Evolutionary conservation across 495 filamentous ascomycete genomes (phyloP), one percentile per base, ranked within the genome.

Genomic region (Neurospora discreta): DNA sequence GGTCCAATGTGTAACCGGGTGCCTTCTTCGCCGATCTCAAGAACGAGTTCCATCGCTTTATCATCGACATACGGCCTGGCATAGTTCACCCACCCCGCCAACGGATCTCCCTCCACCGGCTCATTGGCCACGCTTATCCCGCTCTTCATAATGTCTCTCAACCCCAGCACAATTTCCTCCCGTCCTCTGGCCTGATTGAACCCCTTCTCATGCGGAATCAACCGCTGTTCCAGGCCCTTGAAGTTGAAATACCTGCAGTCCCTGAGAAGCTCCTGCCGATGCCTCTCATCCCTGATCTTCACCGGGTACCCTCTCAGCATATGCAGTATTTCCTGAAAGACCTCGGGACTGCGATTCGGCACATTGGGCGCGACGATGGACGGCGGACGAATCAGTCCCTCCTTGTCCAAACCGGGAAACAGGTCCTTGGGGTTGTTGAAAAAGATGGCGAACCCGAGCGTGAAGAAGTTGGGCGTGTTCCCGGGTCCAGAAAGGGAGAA

Each of bases 221-320:
- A 82, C 70, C 88, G 89, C 80, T 99, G 95, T 80, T 98, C 95
- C 0, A 97, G 79, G 0, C 93, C 93, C 74, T 93, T 93, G 69
- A 99, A 89, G 77, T 97, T 92, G 80, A 94, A 98, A 75, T 97
- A 99, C 44, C 91, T 90, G 78, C 92, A 96, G 79, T 99, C 95
- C 20, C 92, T 86, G 0, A 99, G 84, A 1, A 99, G 86, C 70
- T 91, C 88, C 9, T 86, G 86, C 15, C 95, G 91, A 77, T 99
- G 95, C 2, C 87, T 86, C 60, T 92, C 90, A 75, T 91, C 86
- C 46, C 89, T 86, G 74, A 99, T 93, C 26, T 88, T 82, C 1
- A 98, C 79, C 0, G 92, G 90, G 77, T 99, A 99, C n/a, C 95
- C 95, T 26, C 92, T 89, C 6, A 97, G 84, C 18, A 97, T 79